phyloP scores from a whole-genome alignment of 331 rosid species.

The Malus hybrid region DNA sequence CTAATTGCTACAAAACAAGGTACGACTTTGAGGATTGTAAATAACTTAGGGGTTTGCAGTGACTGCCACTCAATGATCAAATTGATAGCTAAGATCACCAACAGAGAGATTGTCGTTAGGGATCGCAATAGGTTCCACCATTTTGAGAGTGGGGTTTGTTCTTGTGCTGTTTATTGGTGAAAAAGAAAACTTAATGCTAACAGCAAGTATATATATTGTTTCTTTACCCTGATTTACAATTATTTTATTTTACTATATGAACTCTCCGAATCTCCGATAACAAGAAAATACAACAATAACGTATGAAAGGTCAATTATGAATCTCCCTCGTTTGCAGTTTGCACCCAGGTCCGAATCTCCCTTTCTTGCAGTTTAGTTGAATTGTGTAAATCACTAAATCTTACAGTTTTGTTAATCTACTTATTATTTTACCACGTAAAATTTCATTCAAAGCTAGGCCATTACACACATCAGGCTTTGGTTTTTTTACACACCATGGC shows the following conservation, averaged over 20 bases:
- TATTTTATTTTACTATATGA: background rate
- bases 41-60: slow-evolving; percentile 33
- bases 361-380: too few species aligned
- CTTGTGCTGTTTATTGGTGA: slow-evolving; percentile 40
- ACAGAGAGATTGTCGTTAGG: slow-evolving; percentile 30
- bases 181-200: background rate
- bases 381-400: too few species aligned
- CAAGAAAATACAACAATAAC: too few species aligned
- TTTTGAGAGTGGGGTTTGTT: slow-evolving; percentile 37
- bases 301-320: too few species aligned
- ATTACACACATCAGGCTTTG: too few species aligned
- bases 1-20: slow-evolving; percentile 23
- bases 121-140: slow-evolving; percentile 44
- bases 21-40: slow-evolving; percentile 30
- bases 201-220: background rate
- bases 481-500: too few species aligned
- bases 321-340: too few species aligned
- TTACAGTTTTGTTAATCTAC: too few species aligned
- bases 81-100: slow-evolving; percentile 23
- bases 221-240: background rate
- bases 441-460: too few species aligned
- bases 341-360: too few species aligned
- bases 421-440: too few species aligned
- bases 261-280: background rate
- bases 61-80: slow-evolving; percentile 41